A percentile compares a stretch with the other conserved stretches of the same genome.
Evolutionary conservation across 768 basidiomycete genomes (phyloP).

Genomic region (Candolleomyces efflorescens): DNA sequence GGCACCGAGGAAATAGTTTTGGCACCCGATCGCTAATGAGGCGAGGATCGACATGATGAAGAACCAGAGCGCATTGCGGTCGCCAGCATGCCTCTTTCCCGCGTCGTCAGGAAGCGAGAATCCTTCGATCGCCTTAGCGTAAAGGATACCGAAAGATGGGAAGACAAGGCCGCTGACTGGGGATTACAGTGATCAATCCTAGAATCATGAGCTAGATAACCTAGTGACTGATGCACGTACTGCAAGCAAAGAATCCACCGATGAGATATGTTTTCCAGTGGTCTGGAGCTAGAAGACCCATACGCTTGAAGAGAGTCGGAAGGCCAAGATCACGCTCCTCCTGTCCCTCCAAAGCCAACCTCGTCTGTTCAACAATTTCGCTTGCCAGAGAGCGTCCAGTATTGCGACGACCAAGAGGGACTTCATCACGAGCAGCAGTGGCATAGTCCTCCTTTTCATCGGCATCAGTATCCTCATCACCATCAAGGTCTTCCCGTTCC

Average conservation of each 20-base stretch:
- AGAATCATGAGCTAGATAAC: too few species aligned
- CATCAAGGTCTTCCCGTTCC: neutral
- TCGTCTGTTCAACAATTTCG: conserved; percentile 41
- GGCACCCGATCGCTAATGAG: conserved; percentile 45
- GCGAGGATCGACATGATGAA: conserved; percentile 68
- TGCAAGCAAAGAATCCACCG: conserved; percentile 46
- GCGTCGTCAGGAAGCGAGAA: conserved; percentile 35
- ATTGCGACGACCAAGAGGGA: conserved; percentile 44
- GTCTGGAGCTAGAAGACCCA: conserved; percentile 52
- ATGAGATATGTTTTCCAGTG: conserved; percentile 47
- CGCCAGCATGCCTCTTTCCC: conserved; percentile 42
- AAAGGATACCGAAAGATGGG: conserved; percentile 59
- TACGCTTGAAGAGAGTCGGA: conserved; percentile 54
- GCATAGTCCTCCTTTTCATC: conserved; percentile 12
- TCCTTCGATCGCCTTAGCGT: conserved; percentile 43
- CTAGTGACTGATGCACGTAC: too few species aligned
- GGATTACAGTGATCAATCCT: too few species aligned
- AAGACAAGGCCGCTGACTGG: conserved; percentile 49
- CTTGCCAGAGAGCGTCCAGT: conserved; percentile 52
- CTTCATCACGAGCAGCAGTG: conserved; percentile 29
- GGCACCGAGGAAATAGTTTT: conserved; percentile 57
- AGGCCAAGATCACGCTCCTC: conserved; percentile 33
- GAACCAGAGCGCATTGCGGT: conserved; percentile 62
- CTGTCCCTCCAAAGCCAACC: conserved; percentile 20
- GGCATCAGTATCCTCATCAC: conserved; percentile 29